Base-by-base conservation (phyloP, 129 eudicot genomes). In the Tagetes erecta region DNA sequence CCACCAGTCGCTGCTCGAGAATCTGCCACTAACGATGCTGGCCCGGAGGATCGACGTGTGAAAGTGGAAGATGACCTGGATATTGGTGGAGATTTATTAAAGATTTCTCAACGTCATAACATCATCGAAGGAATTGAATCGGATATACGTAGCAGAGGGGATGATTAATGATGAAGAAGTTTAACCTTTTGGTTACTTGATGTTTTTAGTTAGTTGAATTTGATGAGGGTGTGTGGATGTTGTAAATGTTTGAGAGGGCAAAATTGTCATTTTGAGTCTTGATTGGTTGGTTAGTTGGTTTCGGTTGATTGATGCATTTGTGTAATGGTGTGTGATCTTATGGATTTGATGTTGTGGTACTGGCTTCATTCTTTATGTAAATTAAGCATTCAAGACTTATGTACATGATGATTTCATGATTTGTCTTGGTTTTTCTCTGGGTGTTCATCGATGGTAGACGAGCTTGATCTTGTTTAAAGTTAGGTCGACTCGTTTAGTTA, bases 41-140 rank as follows among this genome's bases (percentile, higher is more conserved):
- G 77, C 41, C 70, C 38, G 3, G 96, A 86, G 8, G 89, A 76
- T 50, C 81, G 84, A 2, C 86, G 96, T 14, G 68, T 68, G 80
- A 90, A 90, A 70, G 89, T 90, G 47, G 93, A 90, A 80, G 94
- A 85, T 66, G 96, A 87, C 78, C 9, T 85, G 60, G 93, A 87
- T 79, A 72, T 90, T 8, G 96, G 92, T 13, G 96, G 92, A 47
- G 96, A 90, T 80, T 74, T 90, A 3, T 71, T 90, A 35, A 90
- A 87, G 69, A 85, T 90, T 71, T 90, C 96, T 5, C 96, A 90
- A 37, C 96, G 90, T 31, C 92, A 79, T 76, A 83, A 84, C 39
- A 72, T 83, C 39, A 72, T 83, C 52, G 92, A 83, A 47, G 91
- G 80, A 34, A 83, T 88, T 35, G 95, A 88, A 35, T 84, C 90